Conservation (phyloP, 2,329 filamentous ascomycete species). For the Ceratocystis lukuohia region DNA sequence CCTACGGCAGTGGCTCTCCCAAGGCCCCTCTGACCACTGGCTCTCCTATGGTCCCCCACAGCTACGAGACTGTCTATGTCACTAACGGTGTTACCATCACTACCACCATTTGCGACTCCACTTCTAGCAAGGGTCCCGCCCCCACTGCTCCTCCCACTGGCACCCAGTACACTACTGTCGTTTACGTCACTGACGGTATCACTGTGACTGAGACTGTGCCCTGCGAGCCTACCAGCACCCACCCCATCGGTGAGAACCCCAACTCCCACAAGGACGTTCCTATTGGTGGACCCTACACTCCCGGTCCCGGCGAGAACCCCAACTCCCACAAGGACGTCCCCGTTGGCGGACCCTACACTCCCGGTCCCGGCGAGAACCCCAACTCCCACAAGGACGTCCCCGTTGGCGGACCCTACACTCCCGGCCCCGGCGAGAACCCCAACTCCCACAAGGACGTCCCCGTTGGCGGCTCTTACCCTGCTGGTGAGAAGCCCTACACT, state of each 20-base stretch:
- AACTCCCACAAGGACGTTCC: background rate
- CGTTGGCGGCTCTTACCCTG: background rate
- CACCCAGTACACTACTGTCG: background rate
- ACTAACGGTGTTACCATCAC: constrained; percentile 10
- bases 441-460: background rate
- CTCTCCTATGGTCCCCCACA: background rate
- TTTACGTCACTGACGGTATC: constrained; percentile 4
- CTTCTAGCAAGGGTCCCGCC: background rate
- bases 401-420: background rate
- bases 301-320: background rate
- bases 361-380: background rate
- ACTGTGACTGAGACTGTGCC: constrained; percentile 10
- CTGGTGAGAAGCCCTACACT: background rate
- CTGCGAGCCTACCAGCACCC: background rate
- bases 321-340: background rate
- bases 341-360: background rate
- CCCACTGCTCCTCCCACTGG: background rate
- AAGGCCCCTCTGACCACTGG: no score
- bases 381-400: background rate
- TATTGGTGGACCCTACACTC: background rate
- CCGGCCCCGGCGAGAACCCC: background rate
- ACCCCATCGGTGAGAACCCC: background rate
- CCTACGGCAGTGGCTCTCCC: background rate
- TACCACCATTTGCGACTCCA: constrained; percentile 9
- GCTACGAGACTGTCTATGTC: constrained; percentile 4